Evolutionary conservation across 1,139 yeast genomes (phyloP).

Genomic region (Scheffersomyces segobiensis): DNA sequence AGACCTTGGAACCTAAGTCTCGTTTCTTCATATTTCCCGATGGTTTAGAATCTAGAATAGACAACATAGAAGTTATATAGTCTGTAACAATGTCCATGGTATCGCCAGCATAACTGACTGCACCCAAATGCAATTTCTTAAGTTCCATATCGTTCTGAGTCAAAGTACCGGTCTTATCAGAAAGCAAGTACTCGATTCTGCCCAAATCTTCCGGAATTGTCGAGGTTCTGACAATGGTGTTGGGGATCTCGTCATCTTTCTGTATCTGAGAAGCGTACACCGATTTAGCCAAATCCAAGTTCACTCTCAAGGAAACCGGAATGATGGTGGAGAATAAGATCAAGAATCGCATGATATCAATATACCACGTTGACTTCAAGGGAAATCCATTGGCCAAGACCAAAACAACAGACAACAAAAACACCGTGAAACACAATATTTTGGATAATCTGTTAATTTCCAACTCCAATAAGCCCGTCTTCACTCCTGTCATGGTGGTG

Average conservation of each 20-base stretch:
- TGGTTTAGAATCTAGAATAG: conserved; percentile 18
- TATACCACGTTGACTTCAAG: conserved; percentile 67
- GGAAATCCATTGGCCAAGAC: conserved; percentile 83
- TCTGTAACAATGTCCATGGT: conserved; percentile 86
- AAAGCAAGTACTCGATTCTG: conserved; percentile 84
- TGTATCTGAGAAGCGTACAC: conserved; percentile 96
- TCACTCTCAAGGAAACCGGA: conserved; percentile 93
- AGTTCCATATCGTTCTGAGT: conserved; percentile 98
- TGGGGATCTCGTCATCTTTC: conserved; percentile 76
- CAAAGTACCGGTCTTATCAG: conserved; percentile 96
- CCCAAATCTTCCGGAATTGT: conserved; percentile 98
- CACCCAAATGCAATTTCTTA: conserved; percentile 88
- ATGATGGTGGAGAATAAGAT: conserved; percentile 93
- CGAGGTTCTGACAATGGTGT: conserved; percentile 91
- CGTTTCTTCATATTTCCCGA: conserved; percentile 30
- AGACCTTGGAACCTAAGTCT: conserved; percentile 72
- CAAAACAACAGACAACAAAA: conserved; percentile 69
- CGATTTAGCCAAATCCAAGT: conserved; percentile 91
- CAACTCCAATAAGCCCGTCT: conserved; percentile 83
- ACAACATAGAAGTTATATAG: conserved; percentile 46
- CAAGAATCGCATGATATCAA: conserved; percentile 85
- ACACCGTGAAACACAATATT: conserved; percentile 83
- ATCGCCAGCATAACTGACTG: conserved; percentile 90
- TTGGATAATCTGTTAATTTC: conserved; percentile 90
- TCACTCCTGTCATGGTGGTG: conserved; percentile 86